phyloP scores from a whole-genome alignment of 2,329 filamentous ascomycete genomes.

The Tolypocladium capitatum region DNA sequence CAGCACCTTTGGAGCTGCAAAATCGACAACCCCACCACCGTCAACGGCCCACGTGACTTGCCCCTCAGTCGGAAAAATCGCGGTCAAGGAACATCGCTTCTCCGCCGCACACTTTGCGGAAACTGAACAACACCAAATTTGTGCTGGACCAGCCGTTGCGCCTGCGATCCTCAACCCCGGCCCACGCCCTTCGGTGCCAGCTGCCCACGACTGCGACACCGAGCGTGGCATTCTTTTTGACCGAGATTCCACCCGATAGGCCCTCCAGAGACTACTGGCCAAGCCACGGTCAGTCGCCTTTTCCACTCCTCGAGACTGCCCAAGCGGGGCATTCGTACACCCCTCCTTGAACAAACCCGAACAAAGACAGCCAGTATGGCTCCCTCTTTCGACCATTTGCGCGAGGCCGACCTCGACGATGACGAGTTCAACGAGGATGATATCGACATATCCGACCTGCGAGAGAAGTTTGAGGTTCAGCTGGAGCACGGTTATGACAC shows the following conservation, averaged over 20 bases:
- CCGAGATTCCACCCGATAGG: neutral
- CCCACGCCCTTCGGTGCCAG: neutral
- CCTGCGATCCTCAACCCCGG: neutral
- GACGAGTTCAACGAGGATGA: constrained; percentile 86
- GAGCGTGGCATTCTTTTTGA: neutral
- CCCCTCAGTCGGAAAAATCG: constrained; percentile 18
- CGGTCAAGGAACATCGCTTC: constrained; percentile 25
- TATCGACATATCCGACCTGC: constrained; percentile 87
- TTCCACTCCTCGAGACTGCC: constrained; percentile 5
- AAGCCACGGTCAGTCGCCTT: constrained; percentile 6
- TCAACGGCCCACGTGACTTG: constrained; percentile 24
- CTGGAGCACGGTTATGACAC: constrained; percentile 92
- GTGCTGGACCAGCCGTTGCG: constrained; percentile 7
- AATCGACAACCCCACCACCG: constrained; percentile 4
- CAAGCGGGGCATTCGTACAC: constrained; percentile 24
- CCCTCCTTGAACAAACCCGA: constrained; percentile 16
- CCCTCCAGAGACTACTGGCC: neutral
- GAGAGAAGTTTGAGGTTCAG: constrained; percentile 89
- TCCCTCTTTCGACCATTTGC: constrained; percentile 75
- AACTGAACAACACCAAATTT: constrained; percentile 26
- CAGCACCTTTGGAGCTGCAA: neutral
- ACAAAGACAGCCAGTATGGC: constrained; percentile 56
- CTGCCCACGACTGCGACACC: neutral
- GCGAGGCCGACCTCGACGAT: constrained; percentile 75
- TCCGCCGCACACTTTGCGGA: constrained; percentile 28